Percentiles rank a stretch among this genome's conserved stretches.
phyloP scores from a whole-genome alignment of 2,329 filamentous ascomycete genomes.

The Penicillium sp. region DNA sequence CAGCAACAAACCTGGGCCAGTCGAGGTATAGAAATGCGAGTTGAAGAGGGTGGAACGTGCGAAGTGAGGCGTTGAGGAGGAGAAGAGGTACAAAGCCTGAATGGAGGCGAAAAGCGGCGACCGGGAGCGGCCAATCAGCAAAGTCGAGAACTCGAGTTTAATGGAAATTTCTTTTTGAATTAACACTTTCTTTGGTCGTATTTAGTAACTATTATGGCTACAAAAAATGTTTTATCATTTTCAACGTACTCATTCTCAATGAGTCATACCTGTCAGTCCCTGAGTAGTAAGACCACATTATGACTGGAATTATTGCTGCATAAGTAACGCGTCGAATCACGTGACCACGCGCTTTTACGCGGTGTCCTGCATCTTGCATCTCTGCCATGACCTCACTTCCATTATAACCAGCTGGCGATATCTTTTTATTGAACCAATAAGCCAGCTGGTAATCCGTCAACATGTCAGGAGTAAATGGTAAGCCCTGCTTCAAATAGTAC shows the following conservation, averaged over 20 bases:
- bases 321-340: slow-evolving; percentile 13
- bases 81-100: slow-evolving; percentile 6
- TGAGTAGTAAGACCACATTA: not conserved
- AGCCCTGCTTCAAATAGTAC: slow-evolving; percentile 1
- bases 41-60: not conserved
- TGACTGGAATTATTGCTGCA: not conserved
- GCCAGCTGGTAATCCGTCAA: not conserved
- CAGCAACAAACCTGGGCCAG: slow-evolving; percentile 52
- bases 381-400: not conserved
- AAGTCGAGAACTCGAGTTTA: not conserved
- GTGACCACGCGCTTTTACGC: slow-evolving; percentile 25
- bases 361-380: not conserved
- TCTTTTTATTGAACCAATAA: not conserved
- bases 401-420: slow-evolving; percentile 3
- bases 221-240: not conserved
- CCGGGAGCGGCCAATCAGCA: not conserved
- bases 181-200: not conserved
- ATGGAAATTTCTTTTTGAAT: not conserved
- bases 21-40: slow-evolving; percentile 29
- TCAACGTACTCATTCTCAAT: not conserved
- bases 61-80: slow-evolving; percentile 12
- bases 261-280: not conserved
- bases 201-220: not conserved
- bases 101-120: slow-evolving; percentile 7
- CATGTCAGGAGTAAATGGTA: slow-evolving; percentile 32